A percentile compares a stretch with the other conserved stretches of the same genome.
Evolutionary conservation across 352 stramenopile species (phyloP).

Genomic region (Phytophthora capsici): DNA sequence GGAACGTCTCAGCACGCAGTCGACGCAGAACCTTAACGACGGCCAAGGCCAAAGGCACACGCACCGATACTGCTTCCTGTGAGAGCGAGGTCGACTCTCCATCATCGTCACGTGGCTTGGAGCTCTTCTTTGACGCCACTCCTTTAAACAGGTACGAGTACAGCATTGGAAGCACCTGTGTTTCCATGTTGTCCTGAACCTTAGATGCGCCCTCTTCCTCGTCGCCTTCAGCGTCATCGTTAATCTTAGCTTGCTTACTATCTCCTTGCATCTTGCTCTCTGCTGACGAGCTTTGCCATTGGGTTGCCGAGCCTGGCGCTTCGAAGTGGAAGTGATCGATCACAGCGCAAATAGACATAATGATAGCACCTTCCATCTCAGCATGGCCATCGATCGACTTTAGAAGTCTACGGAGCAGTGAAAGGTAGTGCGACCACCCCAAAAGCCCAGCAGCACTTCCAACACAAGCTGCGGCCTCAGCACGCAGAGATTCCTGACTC

Average conservation of each 20-base stretch:
- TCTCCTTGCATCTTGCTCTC: not conserved
- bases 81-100: conserved; percentile 45
- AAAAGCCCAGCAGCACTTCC: conserved; percentile 92
- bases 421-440: conserved; percentile 97
- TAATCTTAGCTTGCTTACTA: conserved; percentile 7
- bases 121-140: conserved; percentile 76
- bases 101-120: conserved; percentile 56
- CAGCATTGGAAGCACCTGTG: conserved; percentile 85
- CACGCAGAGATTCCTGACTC: conserved; percentile 91
- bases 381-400: conserved; percentile 92
- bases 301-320: conserved; percentile 43
- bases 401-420: conserved; percentile 91
- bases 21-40: conserved; percentile 97
- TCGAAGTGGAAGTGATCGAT: conserved; percentile 98
- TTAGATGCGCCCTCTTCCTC: conserved; percentile 45
- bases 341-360: conserved; percentile 92
- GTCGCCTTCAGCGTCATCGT: conserved; percentile 31
- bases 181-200: conserved; percentile 81
- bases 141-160: conserved; percentile 89
- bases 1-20: conserved; percentile 90
- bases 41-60: conserved; percentile 94
- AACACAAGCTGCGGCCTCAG: conserved; percentile 94
- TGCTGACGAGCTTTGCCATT: conserved; percentile 35
- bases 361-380: conserved; percentile 93
- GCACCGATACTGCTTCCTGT: conserved; percentile 61